These are phyloP conservation scores for Vinca minor DNA, from an alignment of 257 asterid species.

Conservation along the genomic window DNA sequence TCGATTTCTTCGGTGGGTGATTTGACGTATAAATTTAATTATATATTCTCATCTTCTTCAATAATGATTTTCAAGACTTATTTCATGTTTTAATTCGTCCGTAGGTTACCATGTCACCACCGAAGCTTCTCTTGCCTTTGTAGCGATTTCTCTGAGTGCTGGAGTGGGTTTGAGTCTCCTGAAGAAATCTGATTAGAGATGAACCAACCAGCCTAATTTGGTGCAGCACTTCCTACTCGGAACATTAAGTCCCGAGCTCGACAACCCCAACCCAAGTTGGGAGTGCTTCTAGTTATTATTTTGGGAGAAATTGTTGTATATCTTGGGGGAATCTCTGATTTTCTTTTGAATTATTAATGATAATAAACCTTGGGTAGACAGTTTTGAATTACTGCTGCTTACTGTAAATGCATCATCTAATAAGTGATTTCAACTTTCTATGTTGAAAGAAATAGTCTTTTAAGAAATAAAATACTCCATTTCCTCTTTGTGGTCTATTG, in stretches of 20 bases:
- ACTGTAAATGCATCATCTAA: too few relatives aligned
- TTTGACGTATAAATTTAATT: not conserved
- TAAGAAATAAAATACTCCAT: too few relatives aligned
- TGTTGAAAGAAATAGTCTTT: too few relatives aligned
- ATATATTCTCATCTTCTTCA: conserved; percentile 1
- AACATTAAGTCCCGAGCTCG: not conserved
- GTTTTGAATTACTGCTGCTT: too few relatives aligned
- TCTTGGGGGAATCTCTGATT: not conserved
- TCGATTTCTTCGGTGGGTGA: conserved; percentile 76
- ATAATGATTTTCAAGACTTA: not conserved
- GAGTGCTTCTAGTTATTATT: too few relatives aligned
- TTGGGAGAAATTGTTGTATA: too few relatives aligned
- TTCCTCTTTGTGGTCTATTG: too few relatives aligned
- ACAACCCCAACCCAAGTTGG: not conserved
- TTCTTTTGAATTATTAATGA: not conserved
- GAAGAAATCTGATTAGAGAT: conserved; percentile 45
- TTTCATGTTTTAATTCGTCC: too few relatives aligned
- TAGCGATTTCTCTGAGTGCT: conserved; percentile 51
- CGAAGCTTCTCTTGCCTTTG: conserved; percentile 80
- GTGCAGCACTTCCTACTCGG: too few relatives aligned
- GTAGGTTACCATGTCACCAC: conserved; percentile 80
- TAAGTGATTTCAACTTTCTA: too few relatives aligned
- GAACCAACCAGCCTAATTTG: not conserved
- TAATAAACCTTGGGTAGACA: too few relatives aligned
- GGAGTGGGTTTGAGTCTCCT: conserved; percentile 73